phyloP scores from a whole-genome alignment of 192 early-diverging fungal species.

The Dissophora globulifera region DNA sequence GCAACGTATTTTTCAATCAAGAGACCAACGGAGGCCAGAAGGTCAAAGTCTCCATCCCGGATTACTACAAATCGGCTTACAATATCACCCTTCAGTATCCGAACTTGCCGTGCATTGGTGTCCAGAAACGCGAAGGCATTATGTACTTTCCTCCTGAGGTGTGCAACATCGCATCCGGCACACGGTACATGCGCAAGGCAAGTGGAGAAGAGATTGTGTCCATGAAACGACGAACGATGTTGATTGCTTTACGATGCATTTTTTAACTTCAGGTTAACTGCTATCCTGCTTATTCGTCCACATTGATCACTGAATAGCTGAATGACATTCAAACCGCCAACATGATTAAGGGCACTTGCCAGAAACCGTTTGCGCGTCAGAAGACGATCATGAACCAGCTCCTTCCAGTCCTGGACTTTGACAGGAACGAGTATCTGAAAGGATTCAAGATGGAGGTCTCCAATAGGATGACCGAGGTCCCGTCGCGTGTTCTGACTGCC shows the following conservation, averaged over 20 bases:
- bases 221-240: background rate
- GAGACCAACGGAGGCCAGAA: slow-evolving; percentile 59
- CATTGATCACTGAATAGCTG: no score
- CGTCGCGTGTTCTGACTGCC: slow-evolving; percentile 75
- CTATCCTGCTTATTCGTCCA: no score
- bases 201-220: slow-evolving; percentile 6
- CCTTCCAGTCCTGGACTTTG: slow-evolving; percentile 63
- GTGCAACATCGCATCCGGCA: slow-evolving; percentile 83
- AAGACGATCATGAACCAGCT: slow-evolving; percentile 71
- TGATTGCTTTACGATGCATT: no score
- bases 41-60: slow-evolving; percentile 60
- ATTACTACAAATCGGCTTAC: slow-evolving; percentile 83
- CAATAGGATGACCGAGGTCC: slow-evolving; percentile 70
- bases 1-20: slow-evolving; percentile 74
- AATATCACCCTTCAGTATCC: slow-evolving; percentile 75
- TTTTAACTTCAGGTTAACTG: no score
- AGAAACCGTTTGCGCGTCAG: slow-evolving; percentile 69
- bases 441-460: slow-evolving; percentile 72
- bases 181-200: slow-evolving; percentile 80
- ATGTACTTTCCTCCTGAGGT: slow-evolving; percentile 88
- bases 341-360: slow-evolving; percentile 92
- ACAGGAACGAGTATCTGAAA: slow-evolving; percentile 69
- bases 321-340: slow-evolving; percentile 88
- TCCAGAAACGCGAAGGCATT: slow-evolving; percentile 49
- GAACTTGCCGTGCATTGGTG: slow-evolving; percentile 82